Conservation (phyloP, 441 rosid species). For the Gossypium aridum region DNA sequence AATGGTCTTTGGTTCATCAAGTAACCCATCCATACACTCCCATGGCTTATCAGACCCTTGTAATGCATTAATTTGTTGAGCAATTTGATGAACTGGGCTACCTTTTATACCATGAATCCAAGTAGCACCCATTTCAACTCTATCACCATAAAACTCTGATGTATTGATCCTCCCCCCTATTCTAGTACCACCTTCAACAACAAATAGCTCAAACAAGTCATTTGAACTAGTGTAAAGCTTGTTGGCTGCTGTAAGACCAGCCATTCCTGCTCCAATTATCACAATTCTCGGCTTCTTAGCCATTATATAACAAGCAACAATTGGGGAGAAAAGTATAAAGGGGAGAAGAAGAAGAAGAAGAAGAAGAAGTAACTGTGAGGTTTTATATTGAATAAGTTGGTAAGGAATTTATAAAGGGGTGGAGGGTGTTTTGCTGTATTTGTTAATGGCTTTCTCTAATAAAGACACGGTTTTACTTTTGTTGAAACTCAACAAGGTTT, state of each 20-base stretch:
- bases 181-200: constrained; percentile 84
- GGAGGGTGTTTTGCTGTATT: neutral
- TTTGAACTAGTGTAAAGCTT: constrained; percentile 55
- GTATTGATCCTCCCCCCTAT: constrained; percentile 92
- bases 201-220: constrained; percentile 64
- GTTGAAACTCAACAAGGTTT: neutral
- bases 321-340: neutral
- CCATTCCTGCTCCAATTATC: constrained; percentile 95
- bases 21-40: constrained; percentile 87
- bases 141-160: constrained; percentile 74
- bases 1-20: constrained; percentile 39
- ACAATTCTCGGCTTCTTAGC: constrained; percentile 85
- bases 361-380: constrained; percentile 16
- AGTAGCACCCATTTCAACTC: constrained; percentile 96
- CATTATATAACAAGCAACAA: constrained; percentile 31
- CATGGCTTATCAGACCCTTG: constrained; percentile 68
- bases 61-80: constrained; percentile 52
- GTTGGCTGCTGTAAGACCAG: constrained; percentile 92
- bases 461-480: constrained; percentile 54
- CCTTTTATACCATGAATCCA: constrained; percentile 99
- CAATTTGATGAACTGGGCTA: constrained; percentile 74
- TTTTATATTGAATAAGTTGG: constrained; percentile 33
- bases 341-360: constrained; percentile 18
- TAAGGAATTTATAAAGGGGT: constrained; percentile 44
- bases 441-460: constrained; percentile 19